A percentile compares a stretch with the other conserved stretches of the same genome.
phyloP scores from a whole-genome alignment of 805 yeast species.

The Zygotorulaspora sp. region DNA sequence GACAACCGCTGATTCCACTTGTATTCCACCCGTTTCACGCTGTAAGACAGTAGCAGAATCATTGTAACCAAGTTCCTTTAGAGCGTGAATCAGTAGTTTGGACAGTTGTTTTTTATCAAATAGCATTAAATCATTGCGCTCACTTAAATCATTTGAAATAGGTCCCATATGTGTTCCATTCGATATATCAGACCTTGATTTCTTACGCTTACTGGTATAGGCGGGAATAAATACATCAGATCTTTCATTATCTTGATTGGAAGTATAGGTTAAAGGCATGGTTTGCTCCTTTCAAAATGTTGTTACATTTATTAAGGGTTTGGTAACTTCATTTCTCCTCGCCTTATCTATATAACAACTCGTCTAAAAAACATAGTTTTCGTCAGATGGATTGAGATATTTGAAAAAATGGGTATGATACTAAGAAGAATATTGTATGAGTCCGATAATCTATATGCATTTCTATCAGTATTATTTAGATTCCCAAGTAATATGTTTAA shows the following conservation, averaged over 20 bases:
- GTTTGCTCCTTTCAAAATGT: neutral
- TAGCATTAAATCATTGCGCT: slow-evolving; percentile 4
- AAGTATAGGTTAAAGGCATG: slow-evolving; percentile 12
- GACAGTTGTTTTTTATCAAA: slow-evolving; percentile 40
- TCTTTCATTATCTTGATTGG: slow-evolving; percentile 9
- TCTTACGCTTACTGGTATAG: slow-evolving; percentile 12
- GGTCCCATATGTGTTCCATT: slow-evolving; percentile 3
- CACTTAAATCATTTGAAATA: slow-evolving; percentile 1
- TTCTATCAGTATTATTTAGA: too few species aligned
- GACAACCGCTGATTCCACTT: slow-evolving; percentile 42
- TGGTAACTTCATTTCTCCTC: too few species aligned
- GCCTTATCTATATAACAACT: too few species aligned
- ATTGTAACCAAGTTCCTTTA: slow-evolving; percentile 46
- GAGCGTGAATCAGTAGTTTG: slow-evolving; percentile 46
- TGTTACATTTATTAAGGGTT: too few species aligned
- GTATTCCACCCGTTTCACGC: slow-evolving; percentile 39
- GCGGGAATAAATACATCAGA: slow-evolving; percentile 15
- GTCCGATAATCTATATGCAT: too few species aligned
- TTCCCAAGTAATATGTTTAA: too few species aligned
- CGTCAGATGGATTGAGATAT: too few species aligned
- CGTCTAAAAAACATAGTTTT: too few species aligned
- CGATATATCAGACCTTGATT: slow-evolving; percentile 6
- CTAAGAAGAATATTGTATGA: too few species aligned
- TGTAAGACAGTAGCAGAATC: slow-evolving; percentile 39
- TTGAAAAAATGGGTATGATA: too few species aligned